Conservation (phyloP, 2,329 filamentous ascomycete species). For the Endocalyx cinctus region DNA sequence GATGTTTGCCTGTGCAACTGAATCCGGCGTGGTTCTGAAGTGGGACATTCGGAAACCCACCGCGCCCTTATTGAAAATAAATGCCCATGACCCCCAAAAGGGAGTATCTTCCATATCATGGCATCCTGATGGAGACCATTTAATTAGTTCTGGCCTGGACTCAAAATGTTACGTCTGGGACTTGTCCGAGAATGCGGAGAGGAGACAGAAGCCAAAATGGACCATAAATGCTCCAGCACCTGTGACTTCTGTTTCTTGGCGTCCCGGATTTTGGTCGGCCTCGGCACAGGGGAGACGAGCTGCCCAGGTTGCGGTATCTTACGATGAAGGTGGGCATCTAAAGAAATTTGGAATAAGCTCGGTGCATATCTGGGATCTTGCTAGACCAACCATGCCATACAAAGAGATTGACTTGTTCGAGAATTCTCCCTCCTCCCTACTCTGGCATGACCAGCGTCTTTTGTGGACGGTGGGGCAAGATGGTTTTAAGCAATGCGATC, state of each 20-base stretch:
- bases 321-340: slow-evolving; percentile 51
- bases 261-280: slow-evolving; percentile 62
- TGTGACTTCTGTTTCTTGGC: slow-evolving; percentile 56
- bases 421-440: slow-evolving; percentile 49
- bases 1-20: slow-evolving; percentile 60
- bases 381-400: slow-evolving; percentile 61
- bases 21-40: slow-evolving; percentile 57
- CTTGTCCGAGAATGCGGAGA: slow-evolving; percentile 53
- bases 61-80: slow-evolving; percentile 53
- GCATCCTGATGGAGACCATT: slow-evolving; percentile 64
- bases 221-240: slow-evolving; percentile 58
- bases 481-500: slow-evolving; percentile 61
- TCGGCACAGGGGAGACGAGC: slow-evolving; percentile 55
- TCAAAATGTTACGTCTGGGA: slow-evolving; percentile 63
- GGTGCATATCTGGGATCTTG: slow-evolving; percentile 67
- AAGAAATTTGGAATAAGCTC: slow-evolving; percentile 52
- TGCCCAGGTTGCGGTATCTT: slow-evolving; percentile 58
- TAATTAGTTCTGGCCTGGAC: slow-evolving; percentile 60
- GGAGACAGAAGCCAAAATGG: slow-evolving; percentile 60
- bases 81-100: slow-evolving; percentile 52
- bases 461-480: slow-evolving; percentile 63
- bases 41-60: slow-evolving; percentile 57
- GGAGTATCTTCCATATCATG: slow-evolving; percentile 57
- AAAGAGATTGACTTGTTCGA: slow-evolving; percentile 61
- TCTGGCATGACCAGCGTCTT: slow-evolving; percentile 62